Percentiles rank a stretch among this genome's conserved stretches.
Evolutionary conservation across 1,284 basidiomycete species (phyloP).

Genomic region (Moesziomyces aphidis): DNA sequence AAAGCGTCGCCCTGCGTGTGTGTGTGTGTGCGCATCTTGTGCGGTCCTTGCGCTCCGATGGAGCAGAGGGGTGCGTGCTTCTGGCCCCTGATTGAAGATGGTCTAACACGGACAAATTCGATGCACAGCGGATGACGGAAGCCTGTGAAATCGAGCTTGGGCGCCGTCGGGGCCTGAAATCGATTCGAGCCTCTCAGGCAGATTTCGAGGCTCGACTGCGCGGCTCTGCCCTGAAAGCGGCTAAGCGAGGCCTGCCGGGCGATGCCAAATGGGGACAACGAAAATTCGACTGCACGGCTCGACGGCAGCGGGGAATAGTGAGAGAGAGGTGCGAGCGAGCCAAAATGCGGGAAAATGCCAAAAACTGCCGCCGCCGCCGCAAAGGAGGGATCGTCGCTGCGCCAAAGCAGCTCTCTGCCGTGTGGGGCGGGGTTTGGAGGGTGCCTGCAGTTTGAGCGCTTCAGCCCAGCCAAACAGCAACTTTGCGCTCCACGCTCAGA

Average conservation of each 20-base stretch:
- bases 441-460: not conserved
- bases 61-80: not conserved
- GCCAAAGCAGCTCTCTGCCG: not conserved
- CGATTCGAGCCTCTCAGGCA: too few species aligned
- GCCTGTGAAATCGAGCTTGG: slow-evolving; percentile 11
- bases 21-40: too few species aligned
- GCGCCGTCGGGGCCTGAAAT: slow-evolving; percentile 8
- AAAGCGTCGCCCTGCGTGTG: too few species aligned
- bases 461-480: slow-evolving; percentile 9
- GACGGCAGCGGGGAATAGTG: slow-evolving; percentile 13
- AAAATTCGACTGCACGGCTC: not conserved
- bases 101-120: too few species aligned
- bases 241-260: slow-evolving; percentile 3
- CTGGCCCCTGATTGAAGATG: not conserved
- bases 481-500: not conserved
- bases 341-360: too few species aligned
- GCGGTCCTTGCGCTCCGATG: too few species aligned
- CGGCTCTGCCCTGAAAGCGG: not conserved
- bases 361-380: too few species aligned
- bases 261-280: not conserved
- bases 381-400: slow-evolving; percentile 9
- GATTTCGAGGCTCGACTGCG: not conserved
- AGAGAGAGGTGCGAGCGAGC: too few species aligned
- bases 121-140: too few species aligned
- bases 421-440: slow-evolving; percentile 10